Evolutionary conservation across 345 rosid species (phyloP).

Genomic region (Camelina laxa): DNA sequence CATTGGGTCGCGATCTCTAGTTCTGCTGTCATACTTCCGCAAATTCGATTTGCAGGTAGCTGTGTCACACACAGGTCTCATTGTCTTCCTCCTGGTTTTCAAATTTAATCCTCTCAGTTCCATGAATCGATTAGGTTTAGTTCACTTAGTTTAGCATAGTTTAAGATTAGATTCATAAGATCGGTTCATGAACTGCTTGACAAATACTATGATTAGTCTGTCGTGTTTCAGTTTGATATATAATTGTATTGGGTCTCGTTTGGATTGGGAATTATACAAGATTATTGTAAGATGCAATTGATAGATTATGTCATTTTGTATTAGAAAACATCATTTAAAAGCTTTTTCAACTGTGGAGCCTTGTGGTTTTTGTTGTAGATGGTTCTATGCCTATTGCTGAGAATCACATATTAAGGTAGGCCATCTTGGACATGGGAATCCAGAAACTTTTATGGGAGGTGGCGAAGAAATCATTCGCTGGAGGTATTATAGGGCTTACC

Average conservation of each 20-base stretch:
- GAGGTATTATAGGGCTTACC: slow-evolving; percentile 67
- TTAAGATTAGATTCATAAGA: neutral
- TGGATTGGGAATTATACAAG: neutral
- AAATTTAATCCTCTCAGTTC: neutral
- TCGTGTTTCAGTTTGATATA: slow-evolving; percentile 8
- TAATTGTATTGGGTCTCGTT: neutral
- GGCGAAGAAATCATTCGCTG: slow-evolving; percentile 57
- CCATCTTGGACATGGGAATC: slow-evolving; percentile 53
- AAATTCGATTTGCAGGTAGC: slow-evolving; percentile 5
- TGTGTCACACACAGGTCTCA: neutral
- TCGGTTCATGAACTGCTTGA: slow-evolving; percentile 6
- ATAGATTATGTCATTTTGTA: slow-evolving; percentile 8
- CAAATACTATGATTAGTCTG: slow-evolving; percentile 21
- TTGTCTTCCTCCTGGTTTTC: neutral
- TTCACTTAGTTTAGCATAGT: slow-evolving; percentile 1
- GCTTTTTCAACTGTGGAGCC: neutral
- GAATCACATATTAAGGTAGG: slow-evolving; percentile 24
- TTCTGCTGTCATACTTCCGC: slow-evolving; percentile 14
- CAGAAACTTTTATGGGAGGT: slow-evolving; percentile 54
- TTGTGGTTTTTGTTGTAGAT: slow-evolving; percentile 47
- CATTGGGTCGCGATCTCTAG: slow-evolving; percentile 10
- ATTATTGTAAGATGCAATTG: slow-evolving; percentile 1
- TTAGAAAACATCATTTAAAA: neutral
- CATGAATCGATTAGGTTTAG: slow-evolving; percentile 14
- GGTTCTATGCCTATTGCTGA: slow-evolving; percentile 34